Evolutionary conservation across 225 moss, liverwort and hornwort species (phyloP).

Genomic region (Polytrichum formosum): DNA sequence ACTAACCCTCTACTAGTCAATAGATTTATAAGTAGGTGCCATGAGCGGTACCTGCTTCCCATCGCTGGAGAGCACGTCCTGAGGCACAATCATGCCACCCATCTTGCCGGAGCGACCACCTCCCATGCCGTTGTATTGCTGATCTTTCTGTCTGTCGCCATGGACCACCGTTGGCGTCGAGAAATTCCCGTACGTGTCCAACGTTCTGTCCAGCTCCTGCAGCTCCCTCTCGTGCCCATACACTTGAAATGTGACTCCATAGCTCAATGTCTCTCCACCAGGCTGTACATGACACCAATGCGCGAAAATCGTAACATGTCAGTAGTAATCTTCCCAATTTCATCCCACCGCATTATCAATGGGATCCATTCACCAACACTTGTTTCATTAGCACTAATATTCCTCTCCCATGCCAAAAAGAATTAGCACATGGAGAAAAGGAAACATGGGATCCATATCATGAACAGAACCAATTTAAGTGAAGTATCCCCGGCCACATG

Average conservation of each 20-base stretch:
- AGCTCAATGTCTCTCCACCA: slow-evolving; percentile 44
- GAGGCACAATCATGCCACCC: slow-evolving; percentile 38
- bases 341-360: too few relatives aligned
- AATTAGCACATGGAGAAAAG: neutral
- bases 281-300: neutral
- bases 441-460: neutral
- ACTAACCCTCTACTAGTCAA: too few relatives aligned
- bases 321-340: neutral
- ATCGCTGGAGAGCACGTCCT: slow-evolving; percentile 44
- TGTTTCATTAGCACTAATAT: neutral
- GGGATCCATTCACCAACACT: neutral
- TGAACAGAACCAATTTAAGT: neutral
- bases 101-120: slow-evolving; percentile 11
- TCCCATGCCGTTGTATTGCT: slow-evolving; percentile 20
- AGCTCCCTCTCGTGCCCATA: slow-evolving; percentile 33
- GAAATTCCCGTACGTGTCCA: slow-evolving; percentile 65
- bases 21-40: too few relatives aligned
- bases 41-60: slow-evolving; percentile 33
- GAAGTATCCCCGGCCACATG: neutral
- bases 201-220: slow-evolving; percentile 42
- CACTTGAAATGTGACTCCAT: slow-evolving; percentile 72
- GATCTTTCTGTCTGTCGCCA: slow-evolving; percentile 35
- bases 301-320: neutral
- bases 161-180: slow-evolving; percentile 64
- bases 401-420: neutral